Conservation (phyloP, 129 eudicot species). For the Glebionis coronaria region DNA sequence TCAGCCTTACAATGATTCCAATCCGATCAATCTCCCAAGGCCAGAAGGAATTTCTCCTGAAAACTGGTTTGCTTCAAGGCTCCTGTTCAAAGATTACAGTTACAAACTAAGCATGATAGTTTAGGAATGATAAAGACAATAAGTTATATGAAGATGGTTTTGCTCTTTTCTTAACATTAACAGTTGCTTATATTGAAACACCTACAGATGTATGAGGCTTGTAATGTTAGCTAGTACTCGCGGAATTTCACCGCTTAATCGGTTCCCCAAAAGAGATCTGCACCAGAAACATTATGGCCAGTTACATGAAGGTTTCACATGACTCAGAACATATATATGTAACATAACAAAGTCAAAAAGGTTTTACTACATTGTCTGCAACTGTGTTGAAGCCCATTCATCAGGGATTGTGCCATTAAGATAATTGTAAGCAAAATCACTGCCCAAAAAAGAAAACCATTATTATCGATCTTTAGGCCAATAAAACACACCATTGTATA, state of each 20-base stretch:
- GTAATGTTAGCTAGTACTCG: slow-evolving; percentile 52
- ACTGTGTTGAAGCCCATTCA: slow-evolving; percentile 19
- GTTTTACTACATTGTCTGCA: slow-evolving; percentile 15
- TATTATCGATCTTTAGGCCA: neutral
- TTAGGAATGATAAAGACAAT: no score
- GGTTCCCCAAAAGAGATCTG: slow-evolving; percentile 68
- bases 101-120: neutral
- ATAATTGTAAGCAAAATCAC: slow-evolving; percentile 25
- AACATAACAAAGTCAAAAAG: slow-evolving; percentile 1
- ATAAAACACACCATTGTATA: neutral
- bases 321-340: neutral
- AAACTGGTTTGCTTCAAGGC: slow-evolving; percentile 59
- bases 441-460: neutral
- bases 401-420: slow-evolving; percentile 28
- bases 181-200: slow-evolving; percentile 9
- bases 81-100: slow-evolving; percentile 39
- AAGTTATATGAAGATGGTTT: neutral
- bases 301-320: neutral
- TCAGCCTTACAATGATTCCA: slow-evolving; percentile 46
- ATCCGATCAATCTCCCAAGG: slow-evolving; percentile 46
- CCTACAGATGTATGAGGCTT: slow-evolving; percentile 63
- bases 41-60: slow-evolving; percentile 56
- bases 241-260: slow-evolving; percentile 69
- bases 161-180: neutral
- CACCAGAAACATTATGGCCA: slow-evolving; percentile 12